Conservation (phyloP, 2,329 filamentous ascomycete species). For the Blastomyces percursus region DNA sequence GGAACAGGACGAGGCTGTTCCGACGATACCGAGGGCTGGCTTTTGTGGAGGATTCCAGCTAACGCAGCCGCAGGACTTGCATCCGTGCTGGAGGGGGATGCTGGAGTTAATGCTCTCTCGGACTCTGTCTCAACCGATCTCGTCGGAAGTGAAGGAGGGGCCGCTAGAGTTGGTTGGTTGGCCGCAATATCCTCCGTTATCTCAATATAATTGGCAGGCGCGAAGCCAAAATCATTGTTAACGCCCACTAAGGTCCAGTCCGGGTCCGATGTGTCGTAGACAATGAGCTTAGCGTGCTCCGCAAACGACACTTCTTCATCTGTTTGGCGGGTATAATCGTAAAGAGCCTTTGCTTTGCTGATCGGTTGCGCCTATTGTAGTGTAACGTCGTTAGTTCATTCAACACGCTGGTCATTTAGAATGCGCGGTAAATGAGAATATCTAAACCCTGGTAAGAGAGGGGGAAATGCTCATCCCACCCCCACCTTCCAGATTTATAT, state of each 20-base stretch:
- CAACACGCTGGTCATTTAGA: neutral
- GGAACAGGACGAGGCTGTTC: constrained; percentile 23
- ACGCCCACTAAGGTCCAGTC: constrained; percentile 93
- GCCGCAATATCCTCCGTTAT: constrained; percentile 36
- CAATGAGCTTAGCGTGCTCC: constrained; percentile 70
- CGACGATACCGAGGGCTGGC: constrained; percentile 26
- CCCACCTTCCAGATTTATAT: neutral
- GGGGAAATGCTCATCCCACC: neutral
- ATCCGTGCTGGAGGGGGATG: constrained; percentile 10
- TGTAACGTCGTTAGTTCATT: neutral
- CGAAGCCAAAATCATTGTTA: constrained; percentile 82
- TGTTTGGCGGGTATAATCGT: constrained; percentile 92
- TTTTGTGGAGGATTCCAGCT: constrained; percentile 37
- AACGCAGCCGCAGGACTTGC: constrained; percentile 49
- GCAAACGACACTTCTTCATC: constrained; percentile 95
- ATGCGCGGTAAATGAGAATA: neutral
- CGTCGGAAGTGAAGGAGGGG: constrained; percentile 23
- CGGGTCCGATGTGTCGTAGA: constrained; percentile 83
- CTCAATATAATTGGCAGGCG: constrained; percentile 92
- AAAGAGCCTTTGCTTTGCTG: constrained; percentile 77
- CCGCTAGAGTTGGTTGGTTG: constrained; percentile 37
- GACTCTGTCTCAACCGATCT: constrained; percentile 33
- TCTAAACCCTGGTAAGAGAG: neutral
- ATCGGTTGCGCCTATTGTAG: constrained; percentile 50
- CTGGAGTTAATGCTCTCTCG: constrained; percentile 34